Evolutionary conservation across 1,284 basidiomycete species (phyloP).

Genomic region (Boletellus sp.): DNA sequence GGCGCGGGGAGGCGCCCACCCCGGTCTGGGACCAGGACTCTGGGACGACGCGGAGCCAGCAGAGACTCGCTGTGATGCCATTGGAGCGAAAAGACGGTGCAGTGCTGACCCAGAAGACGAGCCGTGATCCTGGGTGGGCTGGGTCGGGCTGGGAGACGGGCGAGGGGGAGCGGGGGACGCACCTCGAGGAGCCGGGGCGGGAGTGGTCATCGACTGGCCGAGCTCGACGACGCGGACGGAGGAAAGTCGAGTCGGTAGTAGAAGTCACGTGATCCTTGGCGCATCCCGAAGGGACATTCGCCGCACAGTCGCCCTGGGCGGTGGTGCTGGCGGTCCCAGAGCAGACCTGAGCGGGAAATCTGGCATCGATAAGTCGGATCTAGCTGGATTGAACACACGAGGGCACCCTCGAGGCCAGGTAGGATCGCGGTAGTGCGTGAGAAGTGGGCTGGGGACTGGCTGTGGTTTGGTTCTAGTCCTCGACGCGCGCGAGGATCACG

Average conservation of each 20-base stretch:
- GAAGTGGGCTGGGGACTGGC: not conserved
- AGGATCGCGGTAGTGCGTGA: not conserved
- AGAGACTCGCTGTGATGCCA: conserved; percentile 15
- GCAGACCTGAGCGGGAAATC: too few species aligned
- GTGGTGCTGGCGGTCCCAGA: too few species aligned
- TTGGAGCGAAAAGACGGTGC: conserved; percentile 5
- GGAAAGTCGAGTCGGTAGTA: conserved; percentile 9
- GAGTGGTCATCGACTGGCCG: conserved; percentile 7
- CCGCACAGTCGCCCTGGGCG: too few species aligned
- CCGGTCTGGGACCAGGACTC: conserved; percentile 22
- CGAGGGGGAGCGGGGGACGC: not conserved
- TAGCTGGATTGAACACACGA: not conserved
- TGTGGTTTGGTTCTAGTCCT: conserved; percentile 16
- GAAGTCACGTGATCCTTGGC: too few species aligned
- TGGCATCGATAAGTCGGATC: not conserved
- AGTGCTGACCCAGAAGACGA: conserved; percentile 2
- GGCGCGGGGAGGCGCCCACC: conserved; percentile 60
- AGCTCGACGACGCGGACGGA: not conserved
- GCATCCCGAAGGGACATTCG: too few species aligned
- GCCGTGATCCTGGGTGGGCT: not conserved
- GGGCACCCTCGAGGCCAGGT: not conserved
- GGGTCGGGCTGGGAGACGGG: conserved; percentile 3
- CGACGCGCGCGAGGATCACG: conserved; percentile 27
- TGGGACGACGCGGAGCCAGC: conserved; percentile 7
- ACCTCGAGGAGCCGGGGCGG: conserved; percentile 12